Percentiles rank a stretch among this genome's conserved stretches.
phyloP scores from a whole-genome alignment of 768 basidiomycete species.

The Collybia mongolica region DNA sequence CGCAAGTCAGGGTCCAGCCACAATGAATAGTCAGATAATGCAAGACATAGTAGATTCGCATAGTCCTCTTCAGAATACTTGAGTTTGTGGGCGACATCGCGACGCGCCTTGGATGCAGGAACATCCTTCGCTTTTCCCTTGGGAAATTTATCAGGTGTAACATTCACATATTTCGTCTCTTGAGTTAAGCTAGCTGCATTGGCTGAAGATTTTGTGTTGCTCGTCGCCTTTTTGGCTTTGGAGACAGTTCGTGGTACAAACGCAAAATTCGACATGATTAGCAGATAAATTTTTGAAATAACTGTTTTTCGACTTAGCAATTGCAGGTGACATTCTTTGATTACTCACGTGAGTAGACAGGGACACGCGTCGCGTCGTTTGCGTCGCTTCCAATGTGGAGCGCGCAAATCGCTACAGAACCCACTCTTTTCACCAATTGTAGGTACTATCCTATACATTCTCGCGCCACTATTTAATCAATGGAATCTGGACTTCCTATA shows the following conservation, averaged over 20 bases:
- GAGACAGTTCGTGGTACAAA: conserved; percentile 49
- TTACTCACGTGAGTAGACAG: too few species aligned
- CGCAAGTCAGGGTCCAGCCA: conserved; percentile 63
- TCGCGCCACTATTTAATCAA: too few species aligned
- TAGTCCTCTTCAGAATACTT: conserved; percentile 40
- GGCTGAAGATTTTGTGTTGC: background rate
- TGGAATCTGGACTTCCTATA: too few species aligned
- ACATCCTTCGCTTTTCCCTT: background rate
- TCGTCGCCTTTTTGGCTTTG: conserved; percentile 23
- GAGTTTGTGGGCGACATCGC: conserved; percentile 8
- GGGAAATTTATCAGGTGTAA: too few species aligned
- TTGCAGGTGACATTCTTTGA: too few species aligned
- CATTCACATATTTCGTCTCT: conserved; percentile 9
- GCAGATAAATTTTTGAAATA: too few species aligned
- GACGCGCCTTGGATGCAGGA: background rate
- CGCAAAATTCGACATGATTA: conserved; percentile 29
- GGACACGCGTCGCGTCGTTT: too few species aligned
- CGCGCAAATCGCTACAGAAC: too few species aligned
- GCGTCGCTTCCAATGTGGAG: too few species aligned
- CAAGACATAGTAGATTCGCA: conserved; percentile 49
- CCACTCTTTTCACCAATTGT: too few species aligned
- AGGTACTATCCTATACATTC: too few species aligned
- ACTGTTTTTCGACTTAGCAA: too few species aligned
- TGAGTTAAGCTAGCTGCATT: background rate
- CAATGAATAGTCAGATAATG: conserved; percentile 69